These are phyloP conservation scores for Tarenaya hassleriana DNA, from an alignment of 345 rosid species.

Conservation along the genomic window DNA sequence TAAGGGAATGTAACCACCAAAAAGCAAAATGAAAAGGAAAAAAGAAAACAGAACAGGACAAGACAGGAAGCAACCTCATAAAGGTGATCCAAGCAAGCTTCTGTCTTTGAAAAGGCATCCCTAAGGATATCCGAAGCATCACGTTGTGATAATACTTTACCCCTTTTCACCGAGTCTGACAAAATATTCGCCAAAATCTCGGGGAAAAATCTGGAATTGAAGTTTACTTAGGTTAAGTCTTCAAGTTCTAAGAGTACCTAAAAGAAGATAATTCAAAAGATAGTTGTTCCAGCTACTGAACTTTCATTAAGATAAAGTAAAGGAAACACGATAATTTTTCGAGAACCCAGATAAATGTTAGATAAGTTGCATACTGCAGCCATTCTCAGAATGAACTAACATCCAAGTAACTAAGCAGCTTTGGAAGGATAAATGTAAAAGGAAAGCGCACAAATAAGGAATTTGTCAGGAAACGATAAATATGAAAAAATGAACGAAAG, in stretches of 20 bases:
- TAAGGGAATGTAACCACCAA: conserved; percentile 14
- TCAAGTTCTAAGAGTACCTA: too few relatives aligned
- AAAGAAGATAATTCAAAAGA: conserved; percentile 19
- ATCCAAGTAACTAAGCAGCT: background rate
- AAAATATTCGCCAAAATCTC: conserved; percentile 64
- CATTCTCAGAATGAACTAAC: conserved; percentile 10
- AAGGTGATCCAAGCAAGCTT: conserved; percentile 64
- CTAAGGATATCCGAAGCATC: conserved; percentile 86
- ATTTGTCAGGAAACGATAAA: conserved; percentile 2
- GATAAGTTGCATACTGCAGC: background rate
- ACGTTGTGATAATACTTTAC: conserved; percentile 52
- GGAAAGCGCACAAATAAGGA: conserved; percentile 6
- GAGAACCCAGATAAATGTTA: too few relatives aligned
- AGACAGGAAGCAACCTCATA: conserved; percentile 58
- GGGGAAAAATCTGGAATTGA: conserved; percentile 59
- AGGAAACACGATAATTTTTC: too few relatives aligned
- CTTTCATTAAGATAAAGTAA: too few relatives aligned
- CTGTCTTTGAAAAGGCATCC: conserved; percentile 67
- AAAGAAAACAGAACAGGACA: conserved; percentile 9
- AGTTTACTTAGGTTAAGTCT: background rate
- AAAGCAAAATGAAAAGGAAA: too few relatives aligned
- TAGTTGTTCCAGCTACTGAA: conserved; percentile 15
- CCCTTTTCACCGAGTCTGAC: conserved; percentile 60
- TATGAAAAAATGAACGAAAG: background rate
- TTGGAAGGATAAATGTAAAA: conserved; percentile 8